These are phyloP conservation scores for Mucor velutinosus DNA, from an alignment of 371 early-diverging fungal species.

Conservation along the genomic window DNA sequence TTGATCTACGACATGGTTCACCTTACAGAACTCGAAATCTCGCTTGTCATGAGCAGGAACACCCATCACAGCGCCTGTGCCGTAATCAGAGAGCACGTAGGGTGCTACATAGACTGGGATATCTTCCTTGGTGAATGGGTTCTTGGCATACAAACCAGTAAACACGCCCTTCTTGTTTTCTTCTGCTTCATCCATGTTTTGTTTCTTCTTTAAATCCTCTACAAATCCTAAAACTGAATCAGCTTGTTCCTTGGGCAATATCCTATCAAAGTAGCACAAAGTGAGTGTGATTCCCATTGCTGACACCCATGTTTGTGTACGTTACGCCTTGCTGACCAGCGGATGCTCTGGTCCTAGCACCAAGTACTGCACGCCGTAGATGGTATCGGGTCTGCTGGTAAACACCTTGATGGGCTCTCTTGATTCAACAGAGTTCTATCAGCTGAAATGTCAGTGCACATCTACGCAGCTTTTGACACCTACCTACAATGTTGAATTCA, in stretches of 20 bases:
- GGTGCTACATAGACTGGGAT: constrained; percentile 81
- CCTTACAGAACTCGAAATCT: constrained; percentile 71
- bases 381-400: constrained; percentile 80
- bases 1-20: constrained; percentile 45
- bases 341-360: constrained; percentile 78
- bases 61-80: constrained; percentile 89
- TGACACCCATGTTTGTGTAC: neutral
- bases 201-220: constrained; percentile 47
- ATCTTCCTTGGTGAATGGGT: constrained; percentile 63
- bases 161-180: constrained; percentile 51
- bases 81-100: constrained; percentile 82
- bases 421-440: neutral
- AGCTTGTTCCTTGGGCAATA: constrained; percentile 53
- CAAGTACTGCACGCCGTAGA: constrained; percentile 77
- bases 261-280: constrained; percentile 16
- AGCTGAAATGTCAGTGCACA: neutral
- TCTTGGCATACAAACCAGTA: constrained; percentile 69
- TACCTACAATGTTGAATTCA: constrained; percentile 54
- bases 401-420: constrained; percentile 65
- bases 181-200: constrained; percentile 51
- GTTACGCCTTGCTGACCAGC: constrained; percentile 37
- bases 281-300: neutral
- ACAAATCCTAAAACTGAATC: constrained; percentile 57
- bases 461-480: neutral
- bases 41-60: constrained; percentile 85